These are phyloP conservation scores for Venturia carpophila DNA, from an alignment of 2,329 filamentous ascomycete genomes.

Conservation along the genomic window DNA sequence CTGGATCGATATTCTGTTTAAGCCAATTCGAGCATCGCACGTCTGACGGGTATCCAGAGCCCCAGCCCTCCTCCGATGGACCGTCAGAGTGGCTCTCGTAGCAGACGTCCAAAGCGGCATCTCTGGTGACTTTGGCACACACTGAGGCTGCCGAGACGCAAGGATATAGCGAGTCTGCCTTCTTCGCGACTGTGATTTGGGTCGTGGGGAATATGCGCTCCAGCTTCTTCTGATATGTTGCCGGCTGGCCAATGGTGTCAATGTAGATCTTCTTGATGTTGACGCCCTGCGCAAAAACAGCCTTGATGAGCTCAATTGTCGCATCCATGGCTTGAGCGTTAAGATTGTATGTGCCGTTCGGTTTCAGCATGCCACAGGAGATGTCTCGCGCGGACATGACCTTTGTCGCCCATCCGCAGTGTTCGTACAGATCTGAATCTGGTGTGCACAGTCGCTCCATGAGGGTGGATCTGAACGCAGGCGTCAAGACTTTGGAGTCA, in stretches of 20 bases:
- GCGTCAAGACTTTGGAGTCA: slow-evolving; percentile 87
- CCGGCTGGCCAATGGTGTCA: slow-evolving; percentile 83
- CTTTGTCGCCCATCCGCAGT: slow-evolving; percentile 77
- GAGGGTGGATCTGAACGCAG: slow-evolving; percentile 66
- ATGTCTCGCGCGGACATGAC: slow-evolving; percentile 80
- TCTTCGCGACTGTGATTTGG: slow-evolving; percentile 48
- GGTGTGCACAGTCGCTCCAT: slow-evolving; percentile 64
- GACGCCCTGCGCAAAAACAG: slow-evolving; percentile 67
- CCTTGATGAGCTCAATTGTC: slow-evolving; percentile 72
- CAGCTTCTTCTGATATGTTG: slow-evolving; percentile 74
- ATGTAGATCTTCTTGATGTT: slow-evolving; percentile 87
- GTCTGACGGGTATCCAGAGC: slow-evolving; percentile 90
- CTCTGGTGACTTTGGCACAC: slow-evolving; percentile 90
- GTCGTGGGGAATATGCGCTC: slow-evolving; percentile 72
- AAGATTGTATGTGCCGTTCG: slow-evolving; percentile 65
- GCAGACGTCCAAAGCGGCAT: slow-evolving; percentile 76
- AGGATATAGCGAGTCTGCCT: slow-evolving; percentile 87
- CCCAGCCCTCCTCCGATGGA: slow-evolving; percentile 51
- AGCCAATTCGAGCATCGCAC: slow-evolving; percentile 73
- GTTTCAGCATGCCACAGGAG: slow-evolving; percentile 65
- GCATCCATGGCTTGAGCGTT: slow-evolving; percentile 95
- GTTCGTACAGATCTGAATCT: slow-evolving; percentile 47
- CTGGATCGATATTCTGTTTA: slow-evolving; percentile 75
- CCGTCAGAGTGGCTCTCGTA: slow-evolving; percentile 45
- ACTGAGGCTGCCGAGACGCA: slow-evolving; percentile 91